Evolutionary conservation across 495 filamentous ascomycete species (phyloP).

Genomic region (Mytilinidion resinicola): DNA sequence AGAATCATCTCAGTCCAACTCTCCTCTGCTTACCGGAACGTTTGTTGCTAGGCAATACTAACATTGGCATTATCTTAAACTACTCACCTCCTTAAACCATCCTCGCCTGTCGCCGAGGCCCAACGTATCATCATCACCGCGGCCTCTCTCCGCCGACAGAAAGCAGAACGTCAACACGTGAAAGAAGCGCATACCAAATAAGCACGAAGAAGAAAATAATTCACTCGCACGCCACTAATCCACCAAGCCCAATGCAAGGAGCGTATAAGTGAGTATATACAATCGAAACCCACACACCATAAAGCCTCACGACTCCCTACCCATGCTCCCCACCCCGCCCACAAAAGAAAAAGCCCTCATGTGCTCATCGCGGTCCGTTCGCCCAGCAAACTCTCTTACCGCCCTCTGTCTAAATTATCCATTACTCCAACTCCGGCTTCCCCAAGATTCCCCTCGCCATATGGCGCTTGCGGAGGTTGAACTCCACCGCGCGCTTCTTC

Average conservation of each 20-base stretch:
- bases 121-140: too few relatives aligned
- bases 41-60: too few relatives aligned
- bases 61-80: too few relatives aligned
- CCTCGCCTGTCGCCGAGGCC: too few relatives aligned
- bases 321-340: background rate
- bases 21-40: too few relatives aligned
- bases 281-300: background rate
- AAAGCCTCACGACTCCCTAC: background rate
- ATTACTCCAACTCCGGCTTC: constrained; percentile 11
- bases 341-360: background rate
- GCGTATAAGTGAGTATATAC: constrained; percentile 5
- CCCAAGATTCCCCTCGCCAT: constrained; percentile 26
- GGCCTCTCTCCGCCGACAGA: too few relatives aligned
- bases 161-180: too few relatives aligned
- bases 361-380: background rate
- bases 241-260: background rate
- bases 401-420: background rate
- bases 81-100: too few relatives aligned
- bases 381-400: background rate
- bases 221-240: too few relatives aligned
- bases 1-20: background rate
- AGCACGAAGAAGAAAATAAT: too few relatives aligned
- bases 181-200: too few relatives aligned
- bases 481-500: constrained; percentile 29
- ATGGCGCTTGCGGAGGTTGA: constrained; percentile 29